Conservation (phyloP, 73 alveolate genomes). For the Paramecium pentaurelia region DNA sequence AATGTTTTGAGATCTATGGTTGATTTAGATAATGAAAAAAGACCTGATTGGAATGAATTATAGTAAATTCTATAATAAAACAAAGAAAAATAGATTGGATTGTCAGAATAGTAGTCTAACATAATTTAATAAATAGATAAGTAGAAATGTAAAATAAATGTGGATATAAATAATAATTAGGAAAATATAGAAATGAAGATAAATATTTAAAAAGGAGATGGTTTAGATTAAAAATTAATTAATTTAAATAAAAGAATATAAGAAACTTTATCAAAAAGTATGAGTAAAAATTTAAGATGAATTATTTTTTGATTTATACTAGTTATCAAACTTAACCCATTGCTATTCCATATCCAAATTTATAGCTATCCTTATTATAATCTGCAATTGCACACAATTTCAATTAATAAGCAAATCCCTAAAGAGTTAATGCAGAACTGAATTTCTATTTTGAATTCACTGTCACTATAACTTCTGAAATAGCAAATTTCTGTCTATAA, state of each 20-base stretch:
- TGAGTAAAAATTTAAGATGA: not conserved
- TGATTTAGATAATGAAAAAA: not conserved
- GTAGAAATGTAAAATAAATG: not conserved
- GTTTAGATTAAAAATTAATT: not conserved
- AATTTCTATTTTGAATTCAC: conserved; percentile 45
- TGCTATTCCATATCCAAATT: conserved; percentile 60
- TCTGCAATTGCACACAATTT: conserved; percentile 63
- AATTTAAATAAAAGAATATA: not conserved
- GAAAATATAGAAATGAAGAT: not conserved
- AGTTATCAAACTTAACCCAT: conserved; percentile 49
- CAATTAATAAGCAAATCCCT: conserved; percentile 52
- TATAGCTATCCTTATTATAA: conserved; percentile 54
- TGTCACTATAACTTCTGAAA: conserved; percentile 51
- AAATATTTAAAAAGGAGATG: not conserved
- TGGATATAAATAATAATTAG: not conserved
- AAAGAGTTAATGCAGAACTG: conserved; percentile 31
- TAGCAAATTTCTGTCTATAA: conserved; percentile 48
- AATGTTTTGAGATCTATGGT: not conserved
- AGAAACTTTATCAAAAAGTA: not conserved
- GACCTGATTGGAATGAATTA: conserved; percentile 11
- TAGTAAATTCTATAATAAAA: not conserved
- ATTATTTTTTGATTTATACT: not conserved
- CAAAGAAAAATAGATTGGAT: not conserved
- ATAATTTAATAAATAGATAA: not conserved
- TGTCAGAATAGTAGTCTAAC: not conserved